Base-by-base conservation (phyloP, 805 yeast genomes). In the Hanseniaspora guilliermondii region DNA sequence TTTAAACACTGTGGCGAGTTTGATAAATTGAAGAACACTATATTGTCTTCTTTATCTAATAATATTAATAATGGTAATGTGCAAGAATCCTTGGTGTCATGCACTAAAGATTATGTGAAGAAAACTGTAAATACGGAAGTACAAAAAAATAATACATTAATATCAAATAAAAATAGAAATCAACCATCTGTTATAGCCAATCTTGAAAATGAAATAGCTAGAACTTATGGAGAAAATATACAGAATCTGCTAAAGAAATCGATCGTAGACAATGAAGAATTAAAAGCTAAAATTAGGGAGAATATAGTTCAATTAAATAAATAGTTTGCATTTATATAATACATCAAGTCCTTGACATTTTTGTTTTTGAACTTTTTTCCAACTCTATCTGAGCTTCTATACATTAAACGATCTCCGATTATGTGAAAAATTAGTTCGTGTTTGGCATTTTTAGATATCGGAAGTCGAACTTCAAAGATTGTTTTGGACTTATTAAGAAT, bases 351-450 rank as follows among this genome's bases (percentile, higher is more conserved):
- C 56, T 78, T 83, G 37, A 85, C 87, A 33, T 78, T 76, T 60
- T 83, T 93, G 56, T 81, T 77, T 69, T 89, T 89, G 73, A 87
- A 87, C 70, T 89, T 87, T 61, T 85, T 78, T 24, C 83, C 85
- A 0, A 95, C 80, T 56, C 97, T 73, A 61, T 89, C 97, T 9
- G 79, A 78, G 41, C 89, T 74, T 64, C 94, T 75, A 57, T 82
- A 77, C 57, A 80, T 79, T 60, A 89, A 76, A 56, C 97, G 71
- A 42, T 87, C 83, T 0, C 97, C 97, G 9, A 88, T 67, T 8
- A 87, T 75, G 14, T 82, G 76, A 64, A 86, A 85, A 19, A 75
- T 76, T 16, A 81, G 59, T 21, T 48, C 42, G 14, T 60, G 58
- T 3, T 53, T 40, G 2, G 53, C 46, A 9, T 57, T 9, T 12